Evolutionary conservation across 768 basidiomycete species (phyloP), one percentile per base, ranked within the genome.

Genomic region (Lactarius trivialis): DNA sequence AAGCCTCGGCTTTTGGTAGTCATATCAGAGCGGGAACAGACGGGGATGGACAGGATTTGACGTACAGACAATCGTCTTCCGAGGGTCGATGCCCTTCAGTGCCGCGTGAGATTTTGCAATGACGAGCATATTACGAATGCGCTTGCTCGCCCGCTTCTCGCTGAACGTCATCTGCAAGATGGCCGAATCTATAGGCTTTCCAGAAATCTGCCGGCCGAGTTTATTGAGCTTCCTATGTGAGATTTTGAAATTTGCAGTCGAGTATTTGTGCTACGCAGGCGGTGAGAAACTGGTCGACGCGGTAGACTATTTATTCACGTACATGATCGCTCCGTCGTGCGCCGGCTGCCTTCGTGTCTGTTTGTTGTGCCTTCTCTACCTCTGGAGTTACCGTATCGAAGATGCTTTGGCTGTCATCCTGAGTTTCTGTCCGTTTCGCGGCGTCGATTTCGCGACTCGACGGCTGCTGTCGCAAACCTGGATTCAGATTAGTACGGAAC

Each of bases 101-200:
- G 76, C 76, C 0, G 95, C 96, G 68, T 95, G 89, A 70, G 93
- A 85, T 70, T 90, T 88, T 2, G 93, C 94, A 1, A 89, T 83
- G 14, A 84, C 85, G 50, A 98, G 81, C 83, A 93, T 93, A 68
- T 87, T 90, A 81, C 92, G 86, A 61, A 99, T 84, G 63, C 92
- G 85, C 52, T 78, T 81, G 66, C 91, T 87, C 15, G 89, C 92
- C 26, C 92, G 82, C 76, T 99, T 99, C 73, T 95, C 89, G 65
- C 89, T 92, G 74, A 97, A 98, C 72, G 89, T 83, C 91, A 98
- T 95, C 70, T 99, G 96, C 60, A 98, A 77, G 71, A 99, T 96
- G 37, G 96, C 96, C 67, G 88, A 85, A 76, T 98, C 95, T 63
- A 98, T 88, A 19, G 95, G 94, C 68, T 93, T 88, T 21, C 91